Conservation (phyloP, 2,329 filamentous ascomycete genomes). For the Colletotrichum gloeosporioides region DNA sequence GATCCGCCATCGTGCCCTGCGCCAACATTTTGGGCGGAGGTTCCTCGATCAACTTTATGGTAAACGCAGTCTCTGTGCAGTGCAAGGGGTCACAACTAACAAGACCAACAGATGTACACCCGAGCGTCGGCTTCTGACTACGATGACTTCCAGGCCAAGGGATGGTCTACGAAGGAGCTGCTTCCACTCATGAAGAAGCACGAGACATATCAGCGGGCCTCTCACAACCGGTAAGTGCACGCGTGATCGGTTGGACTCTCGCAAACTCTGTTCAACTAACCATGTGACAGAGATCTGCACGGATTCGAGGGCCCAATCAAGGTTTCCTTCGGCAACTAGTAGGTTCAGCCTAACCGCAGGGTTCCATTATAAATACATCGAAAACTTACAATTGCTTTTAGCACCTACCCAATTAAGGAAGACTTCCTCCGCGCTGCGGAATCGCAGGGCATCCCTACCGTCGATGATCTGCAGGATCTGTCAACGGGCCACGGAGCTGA, state of each 20-base stretch:
- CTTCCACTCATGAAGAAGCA: slow-evolving; percentile 81
- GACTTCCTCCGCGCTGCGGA: slow-evolving; percentile 78
- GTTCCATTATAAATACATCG: not conserved
- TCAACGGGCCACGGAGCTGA: slow-evolving; percentile 73
- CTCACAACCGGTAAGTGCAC: slow-evolving; percentile 55
- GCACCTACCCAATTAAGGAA: slow-evolving; percentile 80
- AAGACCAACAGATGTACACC: slow-evolving; percentile 68
- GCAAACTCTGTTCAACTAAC: not conserved
- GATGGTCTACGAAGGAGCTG: slow-evolving; percentile 79
- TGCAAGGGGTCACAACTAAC: slow-evolving; percentile 19
- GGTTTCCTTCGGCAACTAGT: slow-evolving; percentile 80
- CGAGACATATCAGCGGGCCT: slow-evolving; percentile 75
- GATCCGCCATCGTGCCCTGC: slow-evolving; percentile 76
- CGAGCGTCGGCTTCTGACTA: slow-evolving; percentile 75
- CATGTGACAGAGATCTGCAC: slow-evolving; percentile 62
- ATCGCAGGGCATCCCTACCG: slow-evolving; percentile 74
- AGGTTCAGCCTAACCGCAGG: slow-evolving; percentile 2
- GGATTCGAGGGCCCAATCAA: slow-evolving; percentile 84
- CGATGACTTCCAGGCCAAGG: slow-evolving; percentile 80
- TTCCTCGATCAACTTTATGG: slow-evolving; percentile 81
- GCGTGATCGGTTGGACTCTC: not conserved
- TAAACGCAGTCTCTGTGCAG: slow-evolving; percentile 29
- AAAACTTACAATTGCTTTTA: slow-evolving; percentile 23
- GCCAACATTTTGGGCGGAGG: slow-evolving; percentile 76
- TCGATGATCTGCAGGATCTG: slow-evolving; percentile 79